phyloP scores from a whole-genome alignment of 495 filamentous ascomycete genomes.

The Extremus antarcticus region DNA sequence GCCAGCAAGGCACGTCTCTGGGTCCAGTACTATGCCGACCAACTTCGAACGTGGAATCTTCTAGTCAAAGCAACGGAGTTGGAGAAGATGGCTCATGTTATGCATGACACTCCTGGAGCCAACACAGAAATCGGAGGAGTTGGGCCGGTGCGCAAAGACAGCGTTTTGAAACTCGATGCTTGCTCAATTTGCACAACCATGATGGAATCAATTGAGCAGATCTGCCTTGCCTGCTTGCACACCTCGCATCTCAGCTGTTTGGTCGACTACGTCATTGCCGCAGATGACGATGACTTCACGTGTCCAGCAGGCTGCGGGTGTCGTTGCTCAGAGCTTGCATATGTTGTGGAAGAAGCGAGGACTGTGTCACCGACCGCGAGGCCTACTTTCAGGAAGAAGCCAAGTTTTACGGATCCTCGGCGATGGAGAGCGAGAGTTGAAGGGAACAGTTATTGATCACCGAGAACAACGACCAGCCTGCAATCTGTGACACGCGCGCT shows the following conservation, averaged over 20 bases:
- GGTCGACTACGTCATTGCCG: background rate
- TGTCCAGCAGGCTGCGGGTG: slow-evolving; percentile 18
- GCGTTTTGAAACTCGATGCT: background rate
- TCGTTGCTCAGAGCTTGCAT: slow-evolving; percentile 1
- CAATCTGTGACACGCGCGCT: too few species aligned
- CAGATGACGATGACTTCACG: slow-evolving; percentile 3
- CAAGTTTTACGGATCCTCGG: slow-evolving; percentile 15
- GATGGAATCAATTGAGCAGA: background rate
- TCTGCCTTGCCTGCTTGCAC: slow-evolving; percentile 11
- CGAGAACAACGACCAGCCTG: too few species aligned
- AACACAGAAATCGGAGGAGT: background rate
- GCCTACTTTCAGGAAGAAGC: slow-evolving; percentile 1
- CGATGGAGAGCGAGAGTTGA: slow-evolving; percentile 12
- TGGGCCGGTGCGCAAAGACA: background rate
- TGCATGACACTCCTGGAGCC: background rate
- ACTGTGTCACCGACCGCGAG: background rate
- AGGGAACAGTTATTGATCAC: background rate
- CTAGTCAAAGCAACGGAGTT: slow-evolving; percentile 10
- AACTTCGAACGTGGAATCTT: slow-evolving; percentile 11
- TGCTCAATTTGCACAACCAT: slow-evolving; percentile 12
- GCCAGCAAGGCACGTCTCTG: background rate
- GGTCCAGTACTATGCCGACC: slow-evolving; percentile 9
- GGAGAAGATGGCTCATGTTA: slow-evolving; percentile 14
- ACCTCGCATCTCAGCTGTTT: slow-evolving; percentile 7
- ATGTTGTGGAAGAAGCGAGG: background rate